Evolutionary conservation across 208 protist genomes (phyloP), one percentile per base, ranked within the genome.

Genomic region (Trypanosomatidae sp.): DNA sequence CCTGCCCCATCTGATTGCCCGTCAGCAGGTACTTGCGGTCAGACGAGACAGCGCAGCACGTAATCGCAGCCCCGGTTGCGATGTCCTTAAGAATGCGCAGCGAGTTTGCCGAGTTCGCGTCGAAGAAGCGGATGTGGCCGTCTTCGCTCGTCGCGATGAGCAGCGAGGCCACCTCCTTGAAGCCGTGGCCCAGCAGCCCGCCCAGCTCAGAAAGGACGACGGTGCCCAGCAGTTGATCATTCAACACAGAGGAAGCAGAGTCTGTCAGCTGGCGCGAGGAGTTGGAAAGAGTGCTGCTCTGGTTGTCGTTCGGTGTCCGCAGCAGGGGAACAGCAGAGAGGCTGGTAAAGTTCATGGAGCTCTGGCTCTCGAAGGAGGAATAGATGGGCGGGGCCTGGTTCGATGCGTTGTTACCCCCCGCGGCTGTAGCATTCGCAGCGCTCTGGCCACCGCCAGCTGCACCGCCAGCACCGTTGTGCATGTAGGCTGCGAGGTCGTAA

Each of bases 101-200:
- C 52, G 86, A 81, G 22, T 68, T 83, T 5, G 78, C 50, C 30
- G 80, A 83, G 43, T 78, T 69, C 1, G 80, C 74, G 70, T 93
- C 88, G 73, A 96, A 93, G 70, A 96, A 93, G 39, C 89, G 90
- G 25, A 96, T 83, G 74, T 93, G 88, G 3, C 91, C 91, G 66
- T 96, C 91, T 46, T 96, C 91, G 46, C 88, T 93, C 7, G 89
- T 94, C 2, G 91, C 88, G 8, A 85, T 78, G 49, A 84, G 73
- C 7, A 87, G 71, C 7, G 74, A 84, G 41, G 76, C 66, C n/a
- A n/a, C n/a, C n/a, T n/a, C n/a, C n/a, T n/a, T n/a, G n/a, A n/a
- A n/a, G n/a, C n/a, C n/a, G n/a, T n/a, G n/a, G 44, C 70, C 76
- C 25, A 62, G 56, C 15, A 73, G 44, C 17, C 7, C 71, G 2